These are phyloP conservation scores for Schizophyllum amplum DNA, from an alignment of 1,284 basidiomycete species.

Conservation along the genomic window DNA sequence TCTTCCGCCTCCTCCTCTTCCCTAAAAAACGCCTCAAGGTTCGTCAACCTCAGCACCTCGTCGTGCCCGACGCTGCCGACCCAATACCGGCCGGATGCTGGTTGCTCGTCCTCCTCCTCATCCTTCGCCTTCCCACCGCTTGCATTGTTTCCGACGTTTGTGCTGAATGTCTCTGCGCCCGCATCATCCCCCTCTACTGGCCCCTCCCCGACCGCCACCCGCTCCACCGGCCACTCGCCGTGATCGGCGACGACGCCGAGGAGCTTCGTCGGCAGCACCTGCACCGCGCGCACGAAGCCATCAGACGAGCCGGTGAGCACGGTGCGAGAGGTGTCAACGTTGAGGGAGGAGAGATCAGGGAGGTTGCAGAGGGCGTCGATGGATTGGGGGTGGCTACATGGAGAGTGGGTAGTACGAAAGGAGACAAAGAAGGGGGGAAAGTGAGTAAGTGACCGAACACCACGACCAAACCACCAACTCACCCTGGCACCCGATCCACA, in stretches of 20 bases:
- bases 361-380: conserved; percentile 78
- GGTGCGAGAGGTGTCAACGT: conserved; percentile 59
- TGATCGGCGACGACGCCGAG: conserved; percentile 89
- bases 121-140: conserved; percentile 8
- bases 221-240: conserved; percentile 85
- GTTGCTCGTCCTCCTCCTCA: conserved; percentile 18
- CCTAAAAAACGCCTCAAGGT: conserved; percentile 55
- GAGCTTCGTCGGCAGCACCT: conserved; percentile 85
- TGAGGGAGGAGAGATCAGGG: conserved; percentile 38
- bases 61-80: conserved; percentile 94
- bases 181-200: conserved; percentile 19
- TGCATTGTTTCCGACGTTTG: conserved; percentile 7
- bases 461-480: too few species aligned
- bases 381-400: conserved; percentile 72
- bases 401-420: conserved; percentile 8
- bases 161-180: background rate
- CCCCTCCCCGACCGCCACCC: conserved; percentile 54
- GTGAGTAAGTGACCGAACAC: background rate
- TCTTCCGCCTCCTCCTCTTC: conserved; percentile 26
- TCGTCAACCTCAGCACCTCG: conserved; percentile 78
- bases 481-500: conserved; percentile 90
- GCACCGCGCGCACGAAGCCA: conserved; percentile 84
- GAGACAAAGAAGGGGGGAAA: conserved; percentile 1
- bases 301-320: conserved; percentile 92
- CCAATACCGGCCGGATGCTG: conserved; percentile 45